Evolutionary conservation across 169 alveolate species (phyloP).

Genomic region (Miamiensis avidus): DNA sequence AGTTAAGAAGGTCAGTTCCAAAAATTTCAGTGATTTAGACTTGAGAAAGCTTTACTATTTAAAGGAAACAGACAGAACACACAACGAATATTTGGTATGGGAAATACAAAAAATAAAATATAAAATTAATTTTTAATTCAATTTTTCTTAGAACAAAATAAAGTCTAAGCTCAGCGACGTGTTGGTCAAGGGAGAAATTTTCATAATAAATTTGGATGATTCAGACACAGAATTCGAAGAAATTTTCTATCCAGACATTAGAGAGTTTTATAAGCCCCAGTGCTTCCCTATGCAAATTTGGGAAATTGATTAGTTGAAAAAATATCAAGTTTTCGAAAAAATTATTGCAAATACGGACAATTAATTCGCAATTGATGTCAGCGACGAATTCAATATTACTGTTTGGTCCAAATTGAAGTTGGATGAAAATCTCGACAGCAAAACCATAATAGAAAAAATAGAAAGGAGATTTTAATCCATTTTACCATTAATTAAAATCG

Average conservation of each 20-base stretch:
- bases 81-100: constrained; percentile 8
- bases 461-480: constrained; percentile 25
- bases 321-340: constrained; percentile 19
- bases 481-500: constrained; percentile 18
- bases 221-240: constrained; percentile 14
- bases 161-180: constrained; percentile 7
- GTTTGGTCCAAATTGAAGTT: constrained; percentile 17
- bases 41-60: constrained; percentile 7
- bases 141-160: not conserved
- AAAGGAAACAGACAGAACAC: not conserved
- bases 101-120: not conserved
- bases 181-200: constrained; percentile 10
- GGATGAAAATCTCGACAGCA: constrained; percentile 18
- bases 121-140: not conserved
- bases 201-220: constrained; percentile 21
- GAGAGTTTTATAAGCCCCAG: constrained; percentile 19
- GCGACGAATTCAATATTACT: not conserved
- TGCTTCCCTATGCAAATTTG: constrained; percentile 23
- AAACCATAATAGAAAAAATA: constrained; percentile 22
- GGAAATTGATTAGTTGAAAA: constrained; percentile 13
- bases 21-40: constrained; percentile 16
- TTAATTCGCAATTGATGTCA: not conserved
- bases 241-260: constrained; percentile 26
- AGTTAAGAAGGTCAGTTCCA: not conserved
- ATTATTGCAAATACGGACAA: constrained; percentile 28